phyloP scores from a whole-genome alignment of 2,329 filamentous ascomycete genomes.

The Thermoascus crustaceus region DNA sequence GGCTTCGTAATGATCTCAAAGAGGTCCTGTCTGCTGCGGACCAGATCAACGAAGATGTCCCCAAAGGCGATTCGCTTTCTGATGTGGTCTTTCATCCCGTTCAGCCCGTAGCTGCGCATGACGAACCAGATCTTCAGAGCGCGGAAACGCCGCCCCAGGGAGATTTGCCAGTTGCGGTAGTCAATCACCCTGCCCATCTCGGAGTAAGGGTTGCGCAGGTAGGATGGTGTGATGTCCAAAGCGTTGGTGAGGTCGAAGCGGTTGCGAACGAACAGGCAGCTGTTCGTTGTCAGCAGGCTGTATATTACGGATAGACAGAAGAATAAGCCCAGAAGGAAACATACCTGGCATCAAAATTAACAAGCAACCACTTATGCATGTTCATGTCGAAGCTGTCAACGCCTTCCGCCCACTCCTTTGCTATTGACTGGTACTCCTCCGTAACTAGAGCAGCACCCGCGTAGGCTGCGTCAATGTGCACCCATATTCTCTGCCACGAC shows the following conservation, averaged over 20 bases:
- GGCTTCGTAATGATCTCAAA: conserved; percentile 70
- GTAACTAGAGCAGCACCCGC: conserved; percentile 77
- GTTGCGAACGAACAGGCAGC: conserved; percentile 69
- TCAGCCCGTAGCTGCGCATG: conserved; percentile 69
- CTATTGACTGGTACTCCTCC: conserved; percentile 68
- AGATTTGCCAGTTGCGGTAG: conserved; percentile 96
- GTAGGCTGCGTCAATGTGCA: conserved; percentile 90
- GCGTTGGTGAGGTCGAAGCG: conserved; percentile 70
- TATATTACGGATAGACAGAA: background rate
- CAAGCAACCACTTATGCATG: conserved; percentile 95
- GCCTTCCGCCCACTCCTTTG: conserved; percentile 47
- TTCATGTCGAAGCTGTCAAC: conserved; percentile 93
- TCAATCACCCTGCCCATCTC: conserved; percentile 82
- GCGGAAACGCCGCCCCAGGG: conserved; percentile 79
- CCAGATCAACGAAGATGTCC: conserved; percentile 57
- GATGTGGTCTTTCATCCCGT: conserved; percentile 67
- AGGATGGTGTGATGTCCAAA: conserved; percentile 69
- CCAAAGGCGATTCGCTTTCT: conserved; percentile 59
- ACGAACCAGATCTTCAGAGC: conserved; percentile 95
- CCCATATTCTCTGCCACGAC: conserved; percentile 61
- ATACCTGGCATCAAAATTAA: conserved; percentile 71
- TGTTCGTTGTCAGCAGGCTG: conserved; percentile 36
- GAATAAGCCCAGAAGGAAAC: background rate
- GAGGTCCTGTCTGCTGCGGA: conserved; percentile 55
- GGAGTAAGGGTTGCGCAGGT: conserved; percentile 72